These are phyloP conservation scores for Leccinum sublutescens DNA, from an alignment of 768 basidiomycete genomes.

Conservation along the genomic window DNA sequence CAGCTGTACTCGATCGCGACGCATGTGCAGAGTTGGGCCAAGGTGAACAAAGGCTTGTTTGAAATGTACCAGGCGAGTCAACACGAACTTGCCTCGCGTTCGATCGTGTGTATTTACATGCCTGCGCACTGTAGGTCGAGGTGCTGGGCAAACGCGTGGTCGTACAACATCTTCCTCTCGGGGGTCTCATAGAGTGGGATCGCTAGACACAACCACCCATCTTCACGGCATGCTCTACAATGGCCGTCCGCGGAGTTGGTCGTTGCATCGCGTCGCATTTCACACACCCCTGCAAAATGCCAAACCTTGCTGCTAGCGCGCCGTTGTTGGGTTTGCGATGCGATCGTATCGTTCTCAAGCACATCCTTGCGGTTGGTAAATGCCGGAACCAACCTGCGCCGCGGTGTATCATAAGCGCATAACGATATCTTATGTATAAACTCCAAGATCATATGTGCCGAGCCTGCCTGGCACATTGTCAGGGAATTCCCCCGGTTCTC, in stretches of 20 bases:
- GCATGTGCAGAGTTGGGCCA: conserved; percentile 87
- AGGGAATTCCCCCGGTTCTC: conserved; percentile 2
- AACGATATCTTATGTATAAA: conserved; percentile 2
- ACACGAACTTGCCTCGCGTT: not conserved
- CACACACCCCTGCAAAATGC: conserved; percentile 16
- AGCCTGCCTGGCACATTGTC: not conserved
- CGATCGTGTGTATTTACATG: conserved; percentile 5
- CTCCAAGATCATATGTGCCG: not conserved
- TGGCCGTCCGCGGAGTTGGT: conserved; percentile 20
- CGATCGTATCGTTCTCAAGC: conserved; percentile 12
- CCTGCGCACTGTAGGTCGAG: conserved; percentile 57
- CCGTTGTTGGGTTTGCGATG: not conserved
- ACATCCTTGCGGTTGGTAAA: not conserved
- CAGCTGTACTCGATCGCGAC: conserved; percentile 84
- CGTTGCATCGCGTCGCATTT: conserved; percentile 10
- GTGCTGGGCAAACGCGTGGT: conserved; percentile 95
- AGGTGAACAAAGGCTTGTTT: conserved; percentile 85
- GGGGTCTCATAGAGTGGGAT: conserved; percentile 75
- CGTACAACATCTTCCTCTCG: conserved; percentile 89
- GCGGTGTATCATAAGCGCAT: not conserved
- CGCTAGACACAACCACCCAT: conserved; percentile 2
- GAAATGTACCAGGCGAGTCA: conserved; percentile 90
- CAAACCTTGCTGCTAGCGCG: conserved; percentile 1
- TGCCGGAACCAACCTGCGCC: not conserved
- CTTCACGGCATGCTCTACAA: conserved; percentile 1